A percentile compares a stretch with the other conserved stretches of the same genome.
phyloP scores from a whole-genome alignment of 768 basidiomycete genomes.

The Boletus vermiculosoides region DNA sequence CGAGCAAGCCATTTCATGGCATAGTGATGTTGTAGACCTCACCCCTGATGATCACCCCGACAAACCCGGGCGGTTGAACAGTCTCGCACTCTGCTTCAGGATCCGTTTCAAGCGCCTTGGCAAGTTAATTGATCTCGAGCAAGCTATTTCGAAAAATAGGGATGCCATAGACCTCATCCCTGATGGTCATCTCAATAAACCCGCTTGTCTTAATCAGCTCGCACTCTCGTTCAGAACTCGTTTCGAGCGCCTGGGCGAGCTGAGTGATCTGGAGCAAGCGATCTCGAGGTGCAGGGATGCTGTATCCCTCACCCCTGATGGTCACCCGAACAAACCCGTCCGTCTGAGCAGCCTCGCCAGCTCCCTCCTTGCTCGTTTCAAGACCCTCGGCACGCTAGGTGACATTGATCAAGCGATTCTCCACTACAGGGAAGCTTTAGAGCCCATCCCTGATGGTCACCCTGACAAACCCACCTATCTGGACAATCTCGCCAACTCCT shows the following conservation, averaged over 20 bases:
- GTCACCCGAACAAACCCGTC: too few species aligned
- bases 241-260: too few species aligned
- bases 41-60: neutral
- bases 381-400: neutral
- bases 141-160: neutral
- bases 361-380: neutral
- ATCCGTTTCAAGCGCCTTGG: neutral
- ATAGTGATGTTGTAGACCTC: neutral
- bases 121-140: neutral
- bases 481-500: neutral
- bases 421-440: neutral
- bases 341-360: neutral
- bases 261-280: too few species aligned
- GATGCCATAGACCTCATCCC: neutral
- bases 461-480: neutral
- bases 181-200: neutral
- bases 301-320: too few species aligned
- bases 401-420: neutral
- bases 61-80: neutral
- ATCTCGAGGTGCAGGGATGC: too few species aligned
- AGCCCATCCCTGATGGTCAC: neutral
- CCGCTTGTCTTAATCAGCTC: too few species aligned
- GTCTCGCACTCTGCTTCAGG: too few species aligned
- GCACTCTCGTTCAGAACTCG: too few species aligned
- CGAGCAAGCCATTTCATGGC: neutral